Evolutionary conservation across 768 basidiomycete genomes (phyloP).

Genomic region (Austroboletus eburneus): DNA sequence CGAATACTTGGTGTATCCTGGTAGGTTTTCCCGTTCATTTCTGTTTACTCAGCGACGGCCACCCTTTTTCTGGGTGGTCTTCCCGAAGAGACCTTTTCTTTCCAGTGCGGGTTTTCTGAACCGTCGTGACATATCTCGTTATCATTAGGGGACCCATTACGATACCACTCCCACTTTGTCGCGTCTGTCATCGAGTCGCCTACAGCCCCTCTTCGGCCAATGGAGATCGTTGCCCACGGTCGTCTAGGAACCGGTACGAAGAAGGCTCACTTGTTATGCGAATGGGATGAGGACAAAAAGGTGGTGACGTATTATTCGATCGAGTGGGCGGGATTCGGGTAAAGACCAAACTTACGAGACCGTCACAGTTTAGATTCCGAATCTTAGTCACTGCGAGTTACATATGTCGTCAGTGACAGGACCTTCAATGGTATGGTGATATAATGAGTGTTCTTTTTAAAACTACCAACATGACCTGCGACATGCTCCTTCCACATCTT

Average conservation of each 20-base stretch:
- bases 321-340: slow-evolving; percentile 89
- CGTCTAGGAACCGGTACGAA: slow-evolving; percentile 95
- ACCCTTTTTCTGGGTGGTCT: slow-evolving; percentile 1
- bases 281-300: slow-evolving; percentile 72
- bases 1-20: slow-evolving; percentile 95
- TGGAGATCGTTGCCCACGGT: slow-evolving; percentile 95
- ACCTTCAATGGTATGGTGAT: too few relatives aligned
- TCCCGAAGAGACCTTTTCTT: slow-evolving; percentile 7
- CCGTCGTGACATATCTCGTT: background rate
- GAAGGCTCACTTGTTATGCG: slow-evolving; percentile 89
- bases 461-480: too few relatives aligned
- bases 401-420: too few relatives aligned
- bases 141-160: slow-evolving; percentile 76
- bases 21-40: slow-evolving; percentile 38
- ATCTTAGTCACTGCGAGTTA: too few relatives aligned
- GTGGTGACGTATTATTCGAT: slow-evolving; percentile 73
- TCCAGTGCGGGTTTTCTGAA: slow-evolving; percentile 7
- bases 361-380: too few relatives aligned
- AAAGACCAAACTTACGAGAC: background rate
- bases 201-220: slow-evolving; percentile 59
- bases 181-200: slow-evolving; percentile 75
- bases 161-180: slow-evolving; percentile 96
- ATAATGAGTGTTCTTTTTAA: too few relatives aligned
- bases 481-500: too few relatives aligned
- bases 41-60: background rate